A percentile compares a stretch with the other conserved stretches of the same genome.
These are phyloP conservation scores for Leishmania major DNA, from an alignment of 208 protist species.

Conservation along the genomic window DNA sequence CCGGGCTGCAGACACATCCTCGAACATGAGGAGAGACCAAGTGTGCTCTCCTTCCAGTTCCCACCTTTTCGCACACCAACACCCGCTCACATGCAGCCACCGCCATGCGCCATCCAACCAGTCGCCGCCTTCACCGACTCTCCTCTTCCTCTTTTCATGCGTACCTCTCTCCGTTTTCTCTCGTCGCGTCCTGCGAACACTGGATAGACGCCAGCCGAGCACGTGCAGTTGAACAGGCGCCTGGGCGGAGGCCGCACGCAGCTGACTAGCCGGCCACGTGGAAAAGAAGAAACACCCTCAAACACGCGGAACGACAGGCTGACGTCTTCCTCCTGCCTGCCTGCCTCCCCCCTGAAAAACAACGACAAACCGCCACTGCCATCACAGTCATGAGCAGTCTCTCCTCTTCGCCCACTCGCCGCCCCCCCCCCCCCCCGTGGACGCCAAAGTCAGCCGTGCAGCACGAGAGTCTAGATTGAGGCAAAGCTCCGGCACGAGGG, in stretches of 20 bases:
- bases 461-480: background rate
- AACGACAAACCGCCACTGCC: background rate
- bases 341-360: too few species aligned
- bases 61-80: background rate
- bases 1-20: background rate
- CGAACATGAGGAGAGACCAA: background rate
- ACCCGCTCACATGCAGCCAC: background rate
- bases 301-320: background rate
- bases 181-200: background rate
- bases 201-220: background rate
- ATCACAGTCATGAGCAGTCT: background rate
- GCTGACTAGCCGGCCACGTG: background rate
- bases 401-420: background rate
- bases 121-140: background rate
- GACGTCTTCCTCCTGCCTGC: background rate
- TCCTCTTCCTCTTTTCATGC: background rate
- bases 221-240: background rate
- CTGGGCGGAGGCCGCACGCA: too few species aligned
- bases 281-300: background rate
- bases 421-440: too few species aligned
- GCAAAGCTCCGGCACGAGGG: background rate
- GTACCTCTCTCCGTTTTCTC: background rate
- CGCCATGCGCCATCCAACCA: too few species aligned
- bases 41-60: background rate
- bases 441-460: background rate